Evolutionary conservation across 345 rosid species (phyloP).

Genomic region (Dipteronia sinensis): DNA sequence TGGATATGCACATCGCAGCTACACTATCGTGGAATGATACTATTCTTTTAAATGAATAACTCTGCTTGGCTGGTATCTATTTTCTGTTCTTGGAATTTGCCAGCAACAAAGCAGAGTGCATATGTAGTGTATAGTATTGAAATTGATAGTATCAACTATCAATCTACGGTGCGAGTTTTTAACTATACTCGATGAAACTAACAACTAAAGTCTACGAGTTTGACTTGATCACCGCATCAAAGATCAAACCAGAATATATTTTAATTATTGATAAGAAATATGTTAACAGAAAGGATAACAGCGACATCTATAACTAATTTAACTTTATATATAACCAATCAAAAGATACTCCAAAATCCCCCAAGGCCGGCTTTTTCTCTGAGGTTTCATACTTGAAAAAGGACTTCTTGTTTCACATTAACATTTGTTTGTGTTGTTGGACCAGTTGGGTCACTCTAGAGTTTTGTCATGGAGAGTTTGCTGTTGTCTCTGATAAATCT

Average conservation of each 20-base stretch:
- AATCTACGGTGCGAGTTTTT: not conserved
- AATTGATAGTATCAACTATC: no score
- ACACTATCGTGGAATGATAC: no score
- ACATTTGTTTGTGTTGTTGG: not conserved
- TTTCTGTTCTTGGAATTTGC: no score
- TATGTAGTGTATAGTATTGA: no score
- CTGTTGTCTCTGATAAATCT: not conserved
- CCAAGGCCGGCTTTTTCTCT: not conserved
- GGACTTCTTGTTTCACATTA: not conserved
- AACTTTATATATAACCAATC: not conserved
- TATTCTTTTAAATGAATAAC: no score
- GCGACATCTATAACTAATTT: not conserved
- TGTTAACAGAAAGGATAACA: not conserved
- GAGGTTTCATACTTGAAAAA: not conserved
- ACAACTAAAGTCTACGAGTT: not conserved
- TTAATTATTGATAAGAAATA: not conserved
- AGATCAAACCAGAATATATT: not conserved
- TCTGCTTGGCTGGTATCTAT: no score
- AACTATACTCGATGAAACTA: not conserved
- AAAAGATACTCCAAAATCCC: not conserved
- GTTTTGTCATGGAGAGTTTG: constrained; percentile 1
- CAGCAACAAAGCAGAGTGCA: no score
- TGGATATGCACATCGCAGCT: no score
- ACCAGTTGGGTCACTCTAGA: not conserved
- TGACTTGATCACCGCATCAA: not conserved